These are phyloP conservation scores for Aspergillus aculeatinus DNA, from an alignment of 2,329 filamentous ascomycete genomes.

Conservation along the genomic window DNA sequence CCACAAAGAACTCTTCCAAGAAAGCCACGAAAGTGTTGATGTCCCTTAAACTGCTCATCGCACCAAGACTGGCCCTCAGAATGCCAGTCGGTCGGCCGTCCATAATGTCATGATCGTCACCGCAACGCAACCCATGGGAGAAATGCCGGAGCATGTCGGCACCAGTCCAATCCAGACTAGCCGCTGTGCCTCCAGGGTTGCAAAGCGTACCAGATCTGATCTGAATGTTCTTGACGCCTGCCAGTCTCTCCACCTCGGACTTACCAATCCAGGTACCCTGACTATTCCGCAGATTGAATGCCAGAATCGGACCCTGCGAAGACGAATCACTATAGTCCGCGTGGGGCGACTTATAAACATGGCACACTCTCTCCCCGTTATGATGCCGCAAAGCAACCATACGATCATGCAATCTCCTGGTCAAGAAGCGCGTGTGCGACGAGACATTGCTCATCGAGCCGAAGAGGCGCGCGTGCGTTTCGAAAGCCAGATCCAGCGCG, in stretches of 20 bases:
- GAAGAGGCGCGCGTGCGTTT: conserved; percentile 67
- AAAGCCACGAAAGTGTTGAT: conserved; percentile 71
- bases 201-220: conserved; percentile 86
- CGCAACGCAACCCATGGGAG: conserved; percentile 79
- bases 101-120: conserved; percentile 76
- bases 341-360: conserved; percentile 57
- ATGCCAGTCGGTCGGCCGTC: conserved; percentile 84
- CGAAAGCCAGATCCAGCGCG: conserved; percentile 73
- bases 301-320: conserved; percentile 70
- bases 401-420: conserved; percentile 57
- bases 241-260: conserved; percentile 82
- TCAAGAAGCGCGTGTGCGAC: conserved; percentile 67
- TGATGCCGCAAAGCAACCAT: conserved; percentile 64
- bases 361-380: conserved; percentile 66
- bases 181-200: conserved; percentile 83
- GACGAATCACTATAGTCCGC: conserved; percentile 45
- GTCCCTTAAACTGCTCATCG: conserved; percentile 80
- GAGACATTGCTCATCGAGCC: conserved; percentile 68
- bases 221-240: conserved; percentile 74
- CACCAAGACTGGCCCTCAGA: conserved; percentile 80
- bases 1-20: conserved; percentile 66
- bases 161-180: conserved; percentile 68
- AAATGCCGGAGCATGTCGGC: conserved; percentile 86
- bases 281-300: conserved; percentile 76
- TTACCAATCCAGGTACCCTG: conserved; percentile 74